A percentile compares a stretch with the other conserved stretches of the same genome.
These are phyloP conservation scores for Adansonia gregorii DNA, from an alignment of 441 rosid species.

Conservation along the genomic window DNA sequence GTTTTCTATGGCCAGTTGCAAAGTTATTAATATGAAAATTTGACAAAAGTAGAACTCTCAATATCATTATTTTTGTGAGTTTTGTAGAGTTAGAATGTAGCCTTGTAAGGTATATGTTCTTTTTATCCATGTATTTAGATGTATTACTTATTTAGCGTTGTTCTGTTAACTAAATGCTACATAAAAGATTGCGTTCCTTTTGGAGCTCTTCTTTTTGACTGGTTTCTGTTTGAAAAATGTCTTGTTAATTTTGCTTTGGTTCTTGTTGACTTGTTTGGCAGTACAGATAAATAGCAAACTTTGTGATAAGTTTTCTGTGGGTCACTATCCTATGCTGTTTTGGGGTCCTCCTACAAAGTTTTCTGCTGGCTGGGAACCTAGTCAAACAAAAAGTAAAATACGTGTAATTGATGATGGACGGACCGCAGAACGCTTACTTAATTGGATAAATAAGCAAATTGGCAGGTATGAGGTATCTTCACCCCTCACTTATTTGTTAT, in stretches of 20 bases:
- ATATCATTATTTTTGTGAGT: slow-evolving; percentile 2
- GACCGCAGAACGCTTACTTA: slow-evolving; percentile 83
- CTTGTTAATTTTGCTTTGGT: slow-evolving; percentile 38
- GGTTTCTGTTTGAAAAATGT: slow-evolving; percentile 13
- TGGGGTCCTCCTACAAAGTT: slow-evolving; percentile 85
- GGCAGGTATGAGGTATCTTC: slow-evolving; percentile 63
- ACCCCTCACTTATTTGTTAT: slow-evolving; percentile 23
- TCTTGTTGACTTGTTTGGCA: slow-evolving; percentile 58
- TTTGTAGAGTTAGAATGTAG: neutral
- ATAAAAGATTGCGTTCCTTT: neutral
- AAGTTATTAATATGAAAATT: neutral
- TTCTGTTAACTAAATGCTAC: neutral
- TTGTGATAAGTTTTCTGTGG: slow-evolving; percentile 77
- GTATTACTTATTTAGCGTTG: neutral
- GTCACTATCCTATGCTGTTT: slow-evolving; percentile 88
- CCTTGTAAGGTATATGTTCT: neutral
- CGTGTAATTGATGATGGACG: slow-evolving; percentile 64
- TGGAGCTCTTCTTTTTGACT: slow-evolving; percentile 6
- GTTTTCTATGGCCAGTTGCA: neutral
- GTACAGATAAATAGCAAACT: slow-evolving; percentile 85
- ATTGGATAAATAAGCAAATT: slow-evolving; percentile 83
- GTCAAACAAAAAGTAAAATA: slow-evolving; percentile 57
- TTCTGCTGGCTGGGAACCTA: slow-evolving; percentile 59
- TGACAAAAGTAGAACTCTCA: neutral
- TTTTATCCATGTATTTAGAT: neutral